Percentiles rank a stretch among this genome's conserved stretches.
phyloP scores from a whole-genome alignment of 257 asterid species.

The Solanum rostratum region DNA sequence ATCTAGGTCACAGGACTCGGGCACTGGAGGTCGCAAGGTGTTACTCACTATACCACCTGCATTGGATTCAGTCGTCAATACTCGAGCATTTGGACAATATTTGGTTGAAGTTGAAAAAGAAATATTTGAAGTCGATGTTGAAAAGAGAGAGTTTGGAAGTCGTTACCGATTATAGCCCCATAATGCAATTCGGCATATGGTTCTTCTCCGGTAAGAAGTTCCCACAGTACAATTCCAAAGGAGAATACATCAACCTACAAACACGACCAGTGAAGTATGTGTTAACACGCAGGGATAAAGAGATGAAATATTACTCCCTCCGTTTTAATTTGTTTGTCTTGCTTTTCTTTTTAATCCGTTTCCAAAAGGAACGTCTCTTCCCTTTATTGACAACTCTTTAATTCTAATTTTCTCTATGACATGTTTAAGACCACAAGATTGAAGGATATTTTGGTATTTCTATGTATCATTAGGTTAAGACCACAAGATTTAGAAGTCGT shows the following conservation, averaged over 20 bases:
- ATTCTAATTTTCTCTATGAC: neutral
- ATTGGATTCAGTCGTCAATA: neutral
- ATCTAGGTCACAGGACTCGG: constrained; percentile 62
- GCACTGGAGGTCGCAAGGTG: constrained; percentile 81
- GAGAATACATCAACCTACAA: constrained; percentile 89
- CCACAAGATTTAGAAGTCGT: neutral
- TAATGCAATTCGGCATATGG: constrained; percentile 92
- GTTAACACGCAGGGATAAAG: neutral
- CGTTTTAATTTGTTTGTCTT: neutral
- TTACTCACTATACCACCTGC: constrained; percentile 96
- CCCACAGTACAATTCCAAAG: constrained; percentile 98
- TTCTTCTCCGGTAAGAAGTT: constrained; percentile 93
- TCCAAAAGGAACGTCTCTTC: neutral
- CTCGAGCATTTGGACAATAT: neutral
- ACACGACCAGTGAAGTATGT: neutral
- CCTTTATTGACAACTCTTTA: neutral
- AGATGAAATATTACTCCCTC: neutral
- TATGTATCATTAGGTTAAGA: neutral
- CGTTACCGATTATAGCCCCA: constrained; percentile 86
- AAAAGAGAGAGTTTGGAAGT: neutral
- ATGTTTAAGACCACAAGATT: neutral
- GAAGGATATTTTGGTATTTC: neutral
- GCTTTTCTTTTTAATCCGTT: neutral
- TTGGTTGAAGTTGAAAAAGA: neutral
- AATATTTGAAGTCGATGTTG: neutral